These are phyloP conservation scores for Arachis monticola DNA, from an alignment of 331 rosid genomes.

Conservation along the genomic window DNA sequence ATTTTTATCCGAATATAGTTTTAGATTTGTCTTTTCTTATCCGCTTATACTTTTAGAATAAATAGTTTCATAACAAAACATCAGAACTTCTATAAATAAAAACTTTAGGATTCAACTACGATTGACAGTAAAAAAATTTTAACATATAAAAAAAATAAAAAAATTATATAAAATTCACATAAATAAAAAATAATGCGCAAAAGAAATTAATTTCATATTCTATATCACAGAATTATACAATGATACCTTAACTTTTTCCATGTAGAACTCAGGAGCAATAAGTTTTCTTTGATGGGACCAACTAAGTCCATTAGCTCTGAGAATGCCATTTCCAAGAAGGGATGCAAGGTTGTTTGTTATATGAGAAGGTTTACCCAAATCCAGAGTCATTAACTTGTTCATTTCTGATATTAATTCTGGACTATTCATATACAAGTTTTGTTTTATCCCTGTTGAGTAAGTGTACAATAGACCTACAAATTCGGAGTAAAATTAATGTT, in stretches of 20 bases:
- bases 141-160: too few species aligned
- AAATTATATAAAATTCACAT: too few species aligned
- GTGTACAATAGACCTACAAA: constrained; percentile 74
- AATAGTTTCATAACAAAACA: too few species aligned
- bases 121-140: too few species aligned
- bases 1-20: too few species aligned
- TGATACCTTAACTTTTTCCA: constrained; percentile 78
- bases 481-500: neutral
- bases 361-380: constrained; percentile 86
- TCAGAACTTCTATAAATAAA: too few species aligned
- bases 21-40: too few species aligned
- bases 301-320: constrained; percentile 72
- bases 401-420: constrained; percentile 83
- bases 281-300: constrained; percentile 93
- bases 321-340: constrained; percentile 83
- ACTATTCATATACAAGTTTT: constrained; percentile 74
- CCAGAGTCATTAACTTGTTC: constrained; percentile 60
- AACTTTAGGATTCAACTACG: too few species aligned
- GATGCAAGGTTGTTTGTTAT: constrained; percentile 75
- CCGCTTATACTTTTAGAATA: too few species aligned
- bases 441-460: constrained; percentile 82
- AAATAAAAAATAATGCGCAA: too few species aligned
- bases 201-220: too few species aligned
- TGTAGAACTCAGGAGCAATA: constrained; percentile 88
- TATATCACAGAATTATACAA: too few species aligned